Evolutionary conservation across 192 early-diverging fungal species (phyloP).

Genomic region (Paraglomus occultum): DNA sequence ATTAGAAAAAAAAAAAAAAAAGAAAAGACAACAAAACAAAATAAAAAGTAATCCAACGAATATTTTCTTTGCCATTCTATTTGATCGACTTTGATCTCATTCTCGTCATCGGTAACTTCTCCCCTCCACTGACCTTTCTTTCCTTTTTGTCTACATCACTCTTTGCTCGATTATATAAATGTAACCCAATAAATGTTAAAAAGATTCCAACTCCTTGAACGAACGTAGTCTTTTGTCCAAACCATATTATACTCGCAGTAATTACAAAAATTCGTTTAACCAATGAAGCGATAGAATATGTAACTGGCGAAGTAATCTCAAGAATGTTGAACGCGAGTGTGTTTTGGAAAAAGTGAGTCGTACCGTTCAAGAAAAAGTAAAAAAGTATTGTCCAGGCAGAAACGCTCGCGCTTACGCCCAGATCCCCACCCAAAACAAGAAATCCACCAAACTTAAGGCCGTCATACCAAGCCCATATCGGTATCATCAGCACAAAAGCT

Average conservation of each 20-base stretch:
- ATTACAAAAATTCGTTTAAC: slow-evolving; percentile 93
- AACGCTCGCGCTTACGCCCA: slow-evolving; percentile 24
- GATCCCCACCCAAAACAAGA: background rate
- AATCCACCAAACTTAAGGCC: slow-evolving; percentile 43
- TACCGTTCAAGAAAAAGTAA: slow-evolving; percentile 75
- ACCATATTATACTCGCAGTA: slow-evolving; percentile 77
- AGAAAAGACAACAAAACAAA: too few species aligned
- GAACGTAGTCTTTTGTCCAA: slow-evolving; percentile 66
- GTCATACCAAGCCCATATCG: slow-evolving; percentile 79
- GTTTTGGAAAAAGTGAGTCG: slow-evolving; percentile 79
- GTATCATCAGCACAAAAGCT: slow-evolving; percentile 75
- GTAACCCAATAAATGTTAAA: slow-evolving; percentile 81
- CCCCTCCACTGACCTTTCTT: slow-evolving; percentile 36
- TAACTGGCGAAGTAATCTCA: slow-evolving; percentile 75
- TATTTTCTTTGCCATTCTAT: too few species aligned
- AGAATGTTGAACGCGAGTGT: slow-evolving; percentile 80
- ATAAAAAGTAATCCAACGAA: too few species aligned
- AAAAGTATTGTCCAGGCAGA: slow-evolving; percentile 40
- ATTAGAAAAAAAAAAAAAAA: too few species aligned
- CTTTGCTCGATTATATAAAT: slow-evolving; percentile 83
- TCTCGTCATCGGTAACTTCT: slow-evolving; percentile 20
- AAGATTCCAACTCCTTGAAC: slow-evolving; percentile 73
- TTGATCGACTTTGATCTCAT: too few species aligned
- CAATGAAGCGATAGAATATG: slow-evolving; percentile 82
- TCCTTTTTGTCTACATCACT: slow-evolving; percentile 53